A percentile compares a stretch with the other conserved stretches of the same genome.
Conservation (phyloP, 768 basidiomycete genomes). For the Boletus insuetus region DNA sequence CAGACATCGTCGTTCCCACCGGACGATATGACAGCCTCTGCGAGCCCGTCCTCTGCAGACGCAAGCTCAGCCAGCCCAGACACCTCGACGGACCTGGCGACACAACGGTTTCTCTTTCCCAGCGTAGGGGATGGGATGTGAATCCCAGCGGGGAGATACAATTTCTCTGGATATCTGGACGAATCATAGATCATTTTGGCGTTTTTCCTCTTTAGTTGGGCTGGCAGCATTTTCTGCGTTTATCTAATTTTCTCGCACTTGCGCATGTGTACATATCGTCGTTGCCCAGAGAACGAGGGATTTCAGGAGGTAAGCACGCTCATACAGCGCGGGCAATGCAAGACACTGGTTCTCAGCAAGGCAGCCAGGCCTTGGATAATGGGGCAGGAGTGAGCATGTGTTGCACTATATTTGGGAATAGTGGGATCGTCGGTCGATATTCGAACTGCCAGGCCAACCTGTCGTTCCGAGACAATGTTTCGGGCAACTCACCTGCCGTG, state of each 20-base stretch:
- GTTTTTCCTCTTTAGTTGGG: background rate
- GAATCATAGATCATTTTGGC: slow-evolving; percentile 3
- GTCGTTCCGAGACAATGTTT: background rate
- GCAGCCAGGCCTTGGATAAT: no score
- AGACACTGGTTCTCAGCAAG: no score
- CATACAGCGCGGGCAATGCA: no score
- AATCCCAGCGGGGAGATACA: background rate
- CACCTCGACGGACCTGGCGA: slow-evolving; percentile 12
- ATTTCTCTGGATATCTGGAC: slow-evolving; percentile 3
- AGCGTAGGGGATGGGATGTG: slow-evolving; percentile 10
- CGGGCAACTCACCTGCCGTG: slow-evolving; percentile 7
- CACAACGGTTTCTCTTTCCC: slow-evolving; percentile 20
- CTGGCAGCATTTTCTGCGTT: background rate
- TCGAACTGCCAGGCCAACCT: slow-evolving; percentile 12
- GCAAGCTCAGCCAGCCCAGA: slow-evolving; percentile 20
- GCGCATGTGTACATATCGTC: background rate
- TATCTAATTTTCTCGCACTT: background rate
- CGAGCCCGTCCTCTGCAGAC: slow-evolving; percentile 23
- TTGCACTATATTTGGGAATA: background rate
- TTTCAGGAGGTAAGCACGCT: no score
- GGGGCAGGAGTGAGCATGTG: background rate
- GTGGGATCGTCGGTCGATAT: slow-evolving; percentile 16
- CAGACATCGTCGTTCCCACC: slow-evolving; percentile 8
- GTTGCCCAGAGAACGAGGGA: background rate
- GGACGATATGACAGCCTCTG: slow-evolving; percentile 20